phyloP scores from a whole-genome alignment of 495 filamentous ascomycete species.

The Aspergillus steynii region DNA sequence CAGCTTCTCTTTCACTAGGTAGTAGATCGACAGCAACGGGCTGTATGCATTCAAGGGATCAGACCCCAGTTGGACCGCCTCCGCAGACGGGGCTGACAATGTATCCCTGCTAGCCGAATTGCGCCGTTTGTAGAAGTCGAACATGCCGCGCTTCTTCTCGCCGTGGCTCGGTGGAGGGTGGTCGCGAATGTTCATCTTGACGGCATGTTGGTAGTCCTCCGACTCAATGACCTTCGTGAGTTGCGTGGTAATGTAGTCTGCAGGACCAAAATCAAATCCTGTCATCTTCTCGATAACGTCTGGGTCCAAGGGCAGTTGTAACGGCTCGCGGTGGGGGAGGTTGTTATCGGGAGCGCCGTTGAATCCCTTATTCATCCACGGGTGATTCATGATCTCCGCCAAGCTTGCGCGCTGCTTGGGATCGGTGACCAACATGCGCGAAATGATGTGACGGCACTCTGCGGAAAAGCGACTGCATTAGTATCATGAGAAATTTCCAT shows the following conservation, averaged over 20 bases:
- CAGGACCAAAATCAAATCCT: constrained; percentile 92
- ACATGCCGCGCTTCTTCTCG: constrained; percentile 87
- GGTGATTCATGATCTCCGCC: constrained; percentile 91
- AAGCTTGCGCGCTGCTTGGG: constrained; percentile 84
- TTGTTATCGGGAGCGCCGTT: constrained; percentile 84
- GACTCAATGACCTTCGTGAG: constrained; percentile 83
- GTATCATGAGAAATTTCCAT: not conserved
- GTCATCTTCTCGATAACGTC: constrained; percentile 90
- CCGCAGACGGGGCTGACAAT: constrained; percentile 79
- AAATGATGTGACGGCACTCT: constrained; percentile 95
- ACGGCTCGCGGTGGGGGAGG: constrained; percentile 78
- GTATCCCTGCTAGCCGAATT: constrained; percentile 91
- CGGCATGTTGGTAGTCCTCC: constrained; percentile 85
- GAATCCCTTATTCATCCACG: constrained; percentile 97
- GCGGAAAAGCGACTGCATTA: not conserved
- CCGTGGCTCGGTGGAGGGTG: constrained; percentile 61
- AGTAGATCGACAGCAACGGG: constrained; percentile 91
- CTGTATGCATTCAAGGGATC: constrained; percentile 94
- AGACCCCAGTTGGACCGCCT: constrained; percentile 76
- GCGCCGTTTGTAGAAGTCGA: constrained; percentile 95
- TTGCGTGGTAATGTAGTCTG: constrained; percentile 78
- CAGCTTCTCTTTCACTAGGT: constrained; percentile 91
- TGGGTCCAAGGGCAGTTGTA: constrained; percentile 80
- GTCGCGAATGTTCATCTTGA: constrained; percentile 68
- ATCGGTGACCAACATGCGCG: constrained; percentile 95